Conservation (phyloP, 345 rosid species). For the Syzygium oleosum region DNA sequence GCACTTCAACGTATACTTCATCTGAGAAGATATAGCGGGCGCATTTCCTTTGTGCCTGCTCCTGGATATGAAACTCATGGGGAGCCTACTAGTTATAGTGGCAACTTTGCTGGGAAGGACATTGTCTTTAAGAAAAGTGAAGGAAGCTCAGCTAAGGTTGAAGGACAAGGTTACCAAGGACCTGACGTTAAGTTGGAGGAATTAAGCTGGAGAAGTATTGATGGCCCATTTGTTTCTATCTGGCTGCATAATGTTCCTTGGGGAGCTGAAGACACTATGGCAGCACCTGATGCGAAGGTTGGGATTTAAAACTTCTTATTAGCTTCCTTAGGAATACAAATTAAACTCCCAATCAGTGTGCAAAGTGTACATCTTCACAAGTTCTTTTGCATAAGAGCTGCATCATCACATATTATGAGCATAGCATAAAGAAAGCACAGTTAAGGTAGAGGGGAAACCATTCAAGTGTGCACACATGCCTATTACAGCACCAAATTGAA, state of each 20-base stretch:
- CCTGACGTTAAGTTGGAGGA: slow-evolving; percentile 41
- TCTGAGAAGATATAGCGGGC: slow-evolving; percentile 67
- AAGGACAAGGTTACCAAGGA: slow-evolving; percentile 44
- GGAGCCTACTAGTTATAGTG: slow-evolving; percentile 35
- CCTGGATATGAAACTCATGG: slow-evolving; percentile 83
- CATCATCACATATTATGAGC: neutral
- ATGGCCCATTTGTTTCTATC: slow-evolving; percentile 84
- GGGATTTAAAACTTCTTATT: slow-evolving; percentile 5
- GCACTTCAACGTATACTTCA: slow-evolving; percentile 57
- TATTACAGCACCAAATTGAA: neutral
- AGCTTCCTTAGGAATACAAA: neutral
- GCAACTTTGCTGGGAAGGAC: neutral
- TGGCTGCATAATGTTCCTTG: slow-evolving; percentile 99
- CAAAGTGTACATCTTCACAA: neutral
- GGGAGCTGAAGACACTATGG: slow-evolving; percentile 73
- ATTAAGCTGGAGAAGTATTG: slow-evolving; percentile 67
- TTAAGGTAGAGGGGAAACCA: neutral
- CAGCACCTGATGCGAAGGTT: slow-evolving; percentile 96
- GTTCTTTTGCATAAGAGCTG: neutral
- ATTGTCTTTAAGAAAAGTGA: neutral
- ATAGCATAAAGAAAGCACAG: neutral
- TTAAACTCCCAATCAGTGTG: neutral
- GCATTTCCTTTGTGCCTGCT: slow-evolving; percentile 79
- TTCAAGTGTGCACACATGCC: neutral
- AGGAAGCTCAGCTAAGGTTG: slow-evolving; percentile 16